Evolutionary conservation across 108 stramenopile genomes (phyloP).

Genomic region (Skeletonema grethae): DNA sequence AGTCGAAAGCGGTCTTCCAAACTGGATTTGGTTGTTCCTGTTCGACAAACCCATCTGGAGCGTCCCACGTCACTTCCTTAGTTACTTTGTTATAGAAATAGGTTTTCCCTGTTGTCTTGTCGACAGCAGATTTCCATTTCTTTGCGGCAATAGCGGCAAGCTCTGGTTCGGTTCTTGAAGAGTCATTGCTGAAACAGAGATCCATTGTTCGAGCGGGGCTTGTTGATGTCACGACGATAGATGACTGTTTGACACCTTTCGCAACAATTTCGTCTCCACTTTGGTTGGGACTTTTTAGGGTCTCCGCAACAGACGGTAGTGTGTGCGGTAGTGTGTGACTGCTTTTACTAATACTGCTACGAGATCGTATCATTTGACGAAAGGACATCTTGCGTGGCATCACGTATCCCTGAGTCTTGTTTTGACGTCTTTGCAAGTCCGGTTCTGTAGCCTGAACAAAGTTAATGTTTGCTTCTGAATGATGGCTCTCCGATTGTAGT

Average conservation of each 20-base stretch:
- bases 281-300: too few species aligned
- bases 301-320: not conserved
- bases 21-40: not conserved
- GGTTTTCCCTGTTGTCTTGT: constrained; percentile 20
- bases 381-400: not conserved
- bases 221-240: not conserved
- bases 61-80: constrained; percentile 21
- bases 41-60: not conserved
- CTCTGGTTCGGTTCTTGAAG: not conserved
- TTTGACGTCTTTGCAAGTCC: not conserved
- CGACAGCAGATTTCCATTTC: constrained; percentile 13
- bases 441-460: not conserved
- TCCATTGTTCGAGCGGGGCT: not conserved
- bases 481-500: not conserved
- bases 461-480: not conserved
- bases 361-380: not conserved
- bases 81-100: constrained; percentile 32
- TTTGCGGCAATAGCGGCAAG: not conserved
- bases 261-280: too few species aligned
- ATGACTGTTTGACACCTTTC: not conserved
- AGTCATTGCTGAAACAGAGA: not conserved
- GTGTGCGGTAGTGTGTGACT: not conserved
- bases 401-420: not conserved
- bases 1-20: constrained; percentile 7
- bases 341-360: not conserved